Conservation (phyloP, 2,329 filamentous ascomycete species). For the Aspergillus quadrilineatus region DNA sequence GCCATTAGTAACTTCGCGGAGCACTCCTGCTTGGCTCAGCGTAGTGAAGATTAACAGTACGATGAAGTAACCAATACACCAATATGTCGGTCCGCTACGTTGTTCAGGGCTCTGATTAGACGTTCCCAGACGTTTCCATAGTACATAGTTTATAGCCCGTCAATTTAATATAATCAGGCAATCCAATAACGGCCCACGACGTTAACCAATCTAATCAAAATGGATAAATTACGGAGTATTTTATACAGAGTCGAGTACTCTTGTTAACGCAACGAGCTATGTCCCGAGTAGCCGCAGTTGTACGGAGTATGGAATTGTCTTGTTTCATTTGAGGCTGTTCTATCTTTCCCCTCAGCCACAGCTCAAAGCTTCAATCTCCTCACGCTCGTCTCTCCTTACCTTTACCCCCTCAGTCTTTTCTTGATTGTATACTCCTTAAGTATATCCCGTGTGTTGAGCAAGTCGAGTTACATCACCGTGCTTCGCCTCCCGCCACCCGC, state of each 20-base stretch:
- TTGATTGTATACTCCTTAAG: slow-evolving; percentile 2
- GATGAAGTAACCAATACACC: neutral
- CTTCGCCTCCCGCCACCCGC: slow-evolving; percentile 3
- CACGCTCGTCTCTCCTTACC: neutral
- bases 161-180: neutral
- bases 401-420: neutral
- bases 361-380: slow-evolving; percentile 1
- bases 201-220: slow-evolving; percentile 2
- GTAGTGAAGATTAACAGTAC: neutral
- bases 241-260: neutral
- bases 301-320: neutral
- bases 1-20: neutral
- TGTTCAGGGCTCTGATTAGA: neutral
- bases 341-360: neutral
- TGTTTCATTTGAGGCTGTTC: neutral
- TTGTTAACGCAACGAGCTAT: neutral
- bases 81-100: neutral
- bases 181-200: slow-evolving; percentile 12
- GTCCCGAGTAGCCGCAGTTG: neutral
- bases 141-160: neutral
- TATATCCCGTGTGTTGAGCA: neutral
- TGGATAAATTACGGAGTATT: neutral
- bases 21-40: too few species aligned
- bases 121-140: neutral
- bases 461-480: neutral